These are phyloP conservation scores for Agaricales sp. DNA, from an alignment of 1,284 basidiomycete genomes.

Conservation along the genomic window DNA sequence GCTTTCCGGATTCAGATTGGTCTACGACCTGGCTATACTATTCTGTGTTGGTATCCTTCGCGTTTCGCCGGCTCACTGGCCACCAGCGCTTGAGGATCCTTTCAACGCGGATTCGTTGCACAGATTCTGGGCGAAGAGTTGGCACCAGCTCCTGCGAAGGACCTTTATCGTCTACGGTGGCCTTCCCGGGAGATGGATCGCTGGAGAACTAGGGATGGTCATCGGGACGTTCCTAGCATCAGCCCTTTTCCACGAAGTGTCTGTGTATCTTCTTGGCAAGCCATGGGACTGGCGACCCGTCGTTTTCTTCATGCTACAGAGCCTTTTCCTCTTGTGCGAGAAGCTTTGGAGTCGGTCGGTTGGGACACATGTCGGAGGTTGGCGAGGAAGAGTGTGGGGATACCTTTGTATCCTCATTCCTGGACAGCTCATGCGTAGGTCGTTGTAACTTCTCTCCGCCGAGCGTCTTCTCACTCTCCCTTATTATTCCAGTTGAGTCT, in stretches of 20 bases:
- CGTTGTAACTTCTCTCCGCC: constrained; percentile 2
- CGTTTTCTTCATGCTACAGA: constrained; percentile 56
- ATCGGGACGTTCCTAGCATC: constrained; percentile 65
- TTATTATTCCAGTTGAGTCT: constrained; percentile 41
- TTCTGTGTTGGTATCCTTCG: constrained; percentile 45
- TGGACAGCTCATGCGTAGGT: constrained; percentile 52
- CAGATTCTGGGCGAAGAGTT: constrained; percentile 58
- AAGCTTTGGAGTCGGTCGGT: constrained; percentile 45
- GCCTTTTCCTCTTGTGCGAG: constrained; percentile 47
- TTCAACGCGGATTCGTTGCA: constrained; percentile 58
- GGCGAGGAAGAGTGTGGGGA: constrained; percentile 51
- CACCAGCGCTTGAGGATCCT: constrained; percentile 56
- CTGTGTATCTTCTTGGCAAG: constrained; percentile 53
- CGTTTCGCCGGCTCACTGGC: constrained; percentile 52
- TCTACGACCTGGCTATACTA: constrained; percentile 49
- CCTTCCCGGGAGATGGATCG: constrained; percentile 29
- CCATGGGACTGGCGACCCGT: constrained; percentile 33
- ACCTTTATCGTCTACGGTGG: constrained; percentile 63
- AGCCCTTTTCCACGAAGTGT: constrained; percentile 59
- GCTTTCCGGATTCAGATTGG: constrained; percentile 52
- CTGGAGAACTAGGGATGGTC: constrained; percentile 39
- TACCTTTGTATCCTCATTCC: constrained; percentile 47
- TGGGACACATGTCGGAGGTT: constrained; percentile 45
- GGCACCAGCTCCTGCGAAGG: constrained; percentile 66
- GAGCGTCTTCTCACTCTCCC: constrained; percentile 3